These are phyloP conservation scores for Epichloe aotearoae DNA, from an alignment of 2,329 filamentous ascomycete species.

Conservation along the genomic window DNA sequence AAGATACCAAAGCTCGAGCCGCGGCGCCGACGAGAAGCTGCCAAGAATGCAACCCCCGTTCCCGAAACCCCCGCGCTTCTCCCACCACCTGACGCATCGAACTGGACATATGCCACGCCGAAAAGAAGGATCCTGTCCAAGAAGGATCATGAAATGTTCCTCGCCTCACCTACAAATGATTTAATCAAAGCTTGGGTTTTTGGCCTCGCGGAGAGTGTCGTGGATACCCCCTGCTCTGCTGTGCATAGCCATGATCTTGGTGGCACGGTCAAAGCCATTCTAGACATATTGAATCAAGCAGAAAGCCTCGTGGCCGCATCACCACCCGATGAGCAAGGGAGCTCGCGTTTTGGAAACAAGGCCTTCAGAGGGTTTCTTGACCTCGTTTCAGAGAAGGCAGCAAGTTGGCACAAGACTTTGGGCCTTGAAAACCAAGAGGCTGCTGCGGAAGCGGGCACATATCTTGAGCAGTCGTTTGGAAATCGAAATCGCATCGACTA, in stretches of 20 bases:
- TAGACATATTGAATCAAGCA: conserved; percentile 57
- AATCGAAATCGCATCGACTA: conserved; percentile 86
- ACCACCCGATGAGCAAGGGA: conserved; percentile 74
- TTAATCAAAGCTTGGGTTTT: conserved; percentile 80
- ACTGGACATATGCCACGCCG: conserved; percentile 51
- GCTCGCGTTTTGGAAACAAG: conserved; percentile 90
- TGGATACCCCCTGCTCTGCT: conserved; percentile 54
- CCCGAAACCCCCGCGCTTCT: conserved; percentile 67
- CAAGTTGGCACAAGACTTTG: conserved; percentile 50
- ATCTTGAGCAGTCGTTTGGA: conserved; percentile 73
- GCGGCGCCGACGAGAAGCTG: conserved; percentile 37
- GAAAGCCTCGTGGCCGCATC: conserved; percentile 52
- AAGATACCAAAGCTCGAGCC: conserved; percentile 56
- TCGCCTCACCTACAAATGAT: conserved; percentile 59
- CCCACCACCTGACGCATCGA: conserved; percentile 47
- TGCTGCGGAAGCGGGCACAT: conserved; percentile 60
- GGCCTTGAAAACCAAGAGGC: conserved; percentile 39
- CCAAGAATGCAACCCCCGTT: conserved; percentile 46
- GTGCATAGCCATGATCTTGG: conserved; percentile 44
- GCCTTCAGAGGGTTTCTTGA: conserved; percentile 75
- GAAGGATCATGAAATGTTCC: conserved; percentile 69
- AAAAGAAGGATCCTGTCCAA: conserved; percentile 68
- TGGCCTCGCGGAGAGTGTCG: conserved; percentile 67
- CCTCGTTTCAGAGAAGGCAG: conserved; percentile 42
- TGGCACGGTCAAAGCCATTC: conserved; percentile 46